These are phyloP conservation scores for Deakozyma indianensis DNA, from an alignment of 805 yeast genomes.

Conservation along the genomic window DNA sequence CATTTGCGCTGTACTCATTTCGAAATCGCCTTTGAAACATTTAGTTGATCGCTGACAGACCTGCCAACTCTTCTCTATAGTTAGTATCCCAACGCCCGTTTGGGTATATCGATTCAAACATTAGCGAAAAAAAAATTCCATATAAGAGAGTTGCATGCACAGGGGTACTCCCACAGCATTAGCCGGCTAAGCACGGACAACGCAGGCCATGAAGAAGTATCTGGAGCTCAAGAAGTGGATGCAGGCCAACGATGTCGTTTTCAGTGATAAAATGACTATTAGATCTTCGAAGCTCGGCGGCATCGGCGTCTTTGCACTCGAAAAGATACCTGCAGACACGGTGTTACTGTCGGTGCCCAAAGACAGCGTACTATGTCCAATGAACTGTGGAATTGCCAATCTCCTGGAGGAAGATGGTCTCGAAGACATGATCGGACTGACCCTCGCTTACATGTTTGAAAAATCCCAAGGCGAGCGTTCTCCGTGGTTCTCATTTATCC, in stretches of 20 bases:
- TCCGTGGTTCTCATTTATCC: constrained; percentile 69
- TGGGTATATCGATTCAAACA: no score
- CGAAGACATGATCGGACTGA: constrained; percentile 52
- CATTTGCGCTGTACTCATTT: no score
- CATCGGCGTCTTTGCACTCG: constrained; percentile 53
- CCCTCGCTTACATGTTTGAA: constrained; percentile 63
- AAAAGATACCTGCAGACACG: constrained; percentile 24
- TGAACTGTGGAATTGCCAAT: constrained; percentile 42
- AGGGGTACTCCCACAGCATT: no score
- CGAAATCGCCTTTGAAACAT: no score
- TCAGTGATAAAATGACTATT: constrained; percentile 37
- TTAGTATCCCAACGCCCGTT: no score
- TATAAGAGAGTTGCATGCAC: no score
- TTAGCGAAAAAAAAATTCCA: no score
- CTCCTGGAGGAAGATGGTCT: constrained; percentile 44
- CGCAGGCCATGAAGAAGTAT: constrained; percentile 3
- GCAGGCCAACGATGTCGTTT: constrained; percentile 34
- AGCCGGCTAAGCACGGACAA: no score
- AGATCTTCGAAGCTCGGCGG: constrained; percentile 45
- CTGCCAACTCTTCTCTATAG: no score
- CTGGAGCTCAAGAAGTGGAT: constrained; percentile 37
- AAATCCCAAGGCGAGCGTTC: constrained; percentile 38
- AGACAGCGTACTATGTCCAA: constrained; percentile 17
- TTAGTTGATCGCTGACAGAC: no score
- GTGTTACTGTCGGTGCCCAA: constrained; percentile 23